Percentiles rank a stretch among this genome's conserved stretches.
phyloP scores from a whole-genome alignment of 148 eudicot genomes.

The Bassia scoparia region DNA sequence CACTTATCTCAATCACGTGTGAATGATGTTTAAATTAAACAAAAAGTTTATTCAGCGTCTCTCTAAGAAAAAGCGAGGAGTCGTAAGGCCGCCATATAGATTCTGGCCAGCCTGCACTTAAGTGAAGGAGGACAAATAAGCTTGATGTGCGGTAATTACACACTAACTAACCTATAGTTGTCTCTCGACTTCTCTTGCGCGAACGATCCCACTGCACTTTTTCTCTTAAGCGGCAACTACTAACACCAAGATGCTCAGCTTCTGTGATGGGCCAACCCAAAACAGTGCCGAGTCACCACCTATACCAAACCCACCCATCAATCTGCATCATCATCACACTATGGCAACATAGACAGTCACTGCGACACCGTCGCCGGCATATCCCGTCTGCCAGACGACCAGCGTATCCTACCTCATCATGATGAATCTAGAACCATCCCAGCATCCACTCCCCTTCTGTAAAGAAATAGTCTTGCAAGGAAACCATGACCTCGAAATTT shows the following conservation, averaged over 20 bases:
- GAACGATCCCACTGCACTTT: slow-evolving; percentile 7
- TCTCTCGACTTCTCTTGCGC: slow-evolving; percentile 2
- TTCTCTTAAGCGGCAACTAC: neutral
- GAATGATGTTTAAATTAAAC: neutral
- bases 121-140: neutral
- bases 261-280: too few species aligned
- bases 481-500: too few species aligned
- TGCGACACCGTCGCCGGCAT: too few species aligned
- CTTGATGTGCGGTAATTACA: neutral
- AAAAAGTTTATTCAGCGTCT: neutral
- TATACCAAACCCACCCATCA: too few species aligned
- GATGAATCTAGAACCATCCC: too few species aligned
- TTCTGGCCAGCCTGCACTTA: neutral
- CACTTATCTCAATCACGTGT: neutral
- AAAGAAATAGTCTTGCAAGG: neutral
- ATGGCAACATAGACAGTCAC: too few species aligned
- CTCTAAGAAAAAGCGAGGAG: slow-evolving; percentile 12
- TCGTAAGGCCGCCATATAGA: slow-evolving; percentile 3
- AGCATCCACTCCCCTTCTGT: slow-evolving; percentile 1
- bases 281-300: too few species aligned
- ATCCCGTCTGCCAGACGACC: too few species aligned
- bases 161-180: neutral
- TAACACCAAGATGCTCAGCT: too few species aligned
- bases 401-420: too few species aligned
- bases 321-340: too few species aligned